These are phyloP conservation scores for Didymella glomerata DNA, from an alignment of 2,329 filamentous ascomycete genomes.

Conservation along the genomic window DNA sequence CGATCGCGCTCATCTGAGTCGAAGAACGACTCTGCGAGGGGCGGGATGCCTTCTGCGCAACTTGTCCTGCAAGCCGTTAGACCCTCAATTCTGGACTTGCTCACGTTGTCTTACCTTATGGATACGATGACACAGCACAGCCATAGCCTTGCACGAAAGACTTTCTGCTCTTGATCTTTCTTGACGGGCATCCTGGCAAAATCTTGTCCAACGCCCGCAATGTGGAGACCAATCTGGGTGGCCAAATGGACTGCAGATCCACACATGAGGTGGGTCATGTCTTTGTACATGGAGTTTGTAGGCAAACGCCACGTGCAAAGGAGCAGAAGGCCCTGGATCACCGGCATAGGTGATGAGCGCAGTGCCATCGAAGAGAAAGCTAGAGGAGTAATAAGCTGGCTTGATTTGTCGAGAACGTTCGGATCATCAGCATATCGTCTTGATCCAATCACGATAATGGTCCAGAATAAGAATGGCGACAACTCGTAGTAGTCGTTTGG, in stretches of 20 bases:
- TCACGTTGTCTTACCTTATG: slow-evolving; percentile 38
- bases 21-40: slow-evolving; percentile 47
- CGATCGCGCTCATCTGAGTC: slow-evolving; percentile 45
- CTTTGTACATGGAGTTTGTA: slow-evolving; percentile 54
- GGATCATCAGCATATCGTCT: slow-evolving; percentile 50
- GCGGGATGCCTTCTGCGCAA: slow-evolving; percentile 47
- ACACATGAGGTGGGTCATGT: slow-evolving; percentile 52
- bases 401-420: slow-evolving; percentile 45
- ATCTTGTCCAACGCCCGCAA: slow-evolving; percentile 52
- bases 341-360: slow-evolving; percentile 48
- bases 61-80: slow-evolving; percentile 40
- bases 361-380: slow-evolving; percentile 51
- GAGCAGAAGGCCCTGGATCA: slow-evolving; percentile 52
- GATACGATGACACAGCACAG: slow-evolving; percentile 50
- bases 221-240: slow-evolving; percentile 53
- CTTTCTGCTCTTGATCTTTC: slow-evolving; percentile 47
- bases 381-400: slow-evolving; percentile 47
- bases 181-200: slow-evolving; percentile 51
- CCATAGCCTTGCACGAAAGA: slow-evolving; percentile 50
- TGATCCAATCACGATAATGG: slow-evolving; percentile 52
- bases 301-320: slow-evolving; percentile 54
- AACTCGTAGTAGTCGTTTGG: slow-evolving; percentile 48
- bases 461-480: slow-evolving; percentile 53
- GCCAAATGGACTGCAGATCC: slow-evolving; percentile 53
- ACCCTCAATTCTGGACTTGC: neutral